These are phyloP conservation scores for Ophiorrhiza pumila DNA, from an alignment of 257 asterid genomes.

Conservation along the genomic window DNA sequence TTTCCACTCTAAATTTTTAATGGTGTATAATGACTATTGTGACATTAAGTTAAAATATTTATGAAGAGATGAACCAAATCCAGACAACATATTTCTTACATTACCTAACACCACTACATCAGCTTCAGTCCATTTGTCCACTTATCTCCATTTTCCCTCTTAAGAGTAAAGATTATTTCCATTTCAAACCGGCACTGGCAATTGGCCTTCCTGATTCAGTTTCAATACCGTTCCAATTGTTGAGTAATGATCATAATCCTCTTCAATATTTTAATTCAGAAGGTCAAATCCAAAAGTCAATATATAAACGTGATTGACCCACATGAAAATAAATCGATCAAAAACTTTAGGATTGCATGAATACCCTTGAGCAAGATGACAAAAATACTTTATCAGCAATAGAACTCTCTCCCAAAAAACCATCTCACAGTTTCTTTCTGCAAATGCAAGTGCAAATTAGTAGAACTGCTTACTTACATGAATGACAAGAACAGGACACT, in stretches of 20 bases:
- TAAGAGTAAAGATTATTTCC: not conserved
- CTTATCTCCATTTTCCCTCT: not conserved
- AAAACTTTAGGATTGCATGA: not conserved
- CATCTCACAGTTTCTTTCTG: not conserved
- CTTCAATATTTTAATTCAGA: not conserved
- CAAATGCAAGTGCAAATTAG: not conserved
- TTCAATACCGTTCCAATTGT: not conserved
- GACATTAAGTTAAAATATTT: not conserved
- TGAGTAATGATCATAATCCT: not conserved
- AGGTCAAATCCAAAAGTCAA: not conserved
- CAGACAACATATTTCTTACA: not conserved
- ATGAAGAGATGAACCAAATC: not conserved
- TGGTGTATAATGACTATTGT: no score
- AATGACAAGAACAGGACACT: constrained; percentile 80
- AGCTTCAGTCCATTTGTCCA: not conserved
- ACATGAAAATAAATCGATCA: not conserved
- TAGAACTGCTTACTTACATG: constrained; percentile 61
- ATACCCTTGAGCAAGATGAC: not conserved
- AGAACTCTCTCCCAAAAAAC: not conserved
- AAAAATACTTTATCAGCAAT: not conserved
- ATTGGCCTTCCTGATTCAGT: not conserved
- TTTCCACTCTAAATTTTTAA: not conserved
- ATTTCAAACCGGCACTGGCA: not conserved
- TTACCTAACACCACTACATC: not conserved
- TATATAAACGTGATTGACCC: not conserved